Conservation (phyloP, 75 land plant species). For the Larix kaempferi region DNA sequence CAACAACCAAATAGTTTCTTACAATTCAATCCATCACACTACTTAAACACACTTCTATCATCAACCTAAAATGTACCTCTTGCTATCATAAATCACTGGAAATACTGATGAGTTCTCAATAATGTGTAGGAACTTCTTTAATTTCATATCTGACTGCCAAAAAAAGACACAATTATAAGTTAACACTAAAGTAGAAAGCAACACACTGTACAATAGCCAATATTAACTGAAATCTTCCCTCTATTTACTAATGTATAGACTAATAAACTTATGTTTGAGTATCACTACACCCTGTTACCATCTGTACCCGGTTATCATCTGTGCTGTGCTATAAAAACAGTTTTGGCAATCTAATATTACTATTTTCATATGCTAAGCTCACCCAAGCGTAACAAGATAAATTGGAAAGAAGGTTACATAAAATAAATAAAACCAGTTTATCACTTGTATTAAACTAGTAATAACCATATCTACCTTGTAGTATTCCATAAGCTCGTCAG, state of each 20-base stretch:
- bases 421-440: not conserved
- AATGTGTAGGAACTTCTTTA: conserved; percentile 93
- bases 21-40: no score
- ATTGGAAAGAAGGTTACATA: not conserved
- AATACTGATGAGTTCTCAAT: conserved; percentile 90
- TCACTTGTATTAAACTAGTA: not conserved
- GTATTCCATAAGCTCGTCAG: conserved; percentile 89
- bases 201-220: not conserved
- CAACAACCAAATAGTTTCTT: no score
- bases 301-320: no score
- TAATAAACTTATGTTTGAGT: not conserved
- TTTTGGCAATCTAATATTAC: no score
- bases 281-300: not conserved
- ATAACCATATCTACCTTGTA: conserved; percentile 60
- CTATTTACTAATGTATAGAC: not conserved
- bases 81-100: conserved; percentile 90
- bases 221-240: not conserved
- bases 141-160: conserved; percentile 85
- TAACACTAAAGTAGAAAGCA: not conserved
- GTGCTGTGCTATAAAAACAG: no score
- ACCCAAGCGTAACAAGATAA: not conserved
- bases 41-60: not conserved
- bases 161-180: conserved; percentile 2
- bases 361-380: not conserved
- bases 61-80: conserved; percentile 46